Conservation (phyloP, 345 rosid species). For the Aquilaria yunnanensis region DNA sequence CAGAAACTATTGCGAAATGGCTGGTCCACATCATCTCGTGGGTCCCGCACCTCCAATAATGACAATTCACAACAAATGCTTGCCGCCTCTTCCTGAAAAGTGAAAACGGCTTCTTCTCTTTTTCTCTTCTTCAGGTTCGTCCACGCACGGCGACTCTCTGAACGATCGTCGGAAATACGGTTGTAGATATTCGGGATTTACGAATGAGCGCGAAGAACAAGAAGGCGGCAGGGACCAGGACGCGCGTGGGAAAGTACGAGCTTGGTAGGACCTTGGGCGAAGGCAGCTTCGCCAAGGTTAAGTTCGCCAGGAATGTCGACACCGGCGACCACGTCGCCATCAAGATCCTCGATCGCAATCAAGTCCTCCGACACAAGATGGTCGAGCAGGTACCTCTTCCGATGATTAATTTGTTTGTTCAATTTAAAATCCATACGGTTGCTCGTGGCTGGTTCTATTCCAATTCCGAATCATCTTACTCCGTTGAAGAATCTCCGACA, state of each 20-base stretch:
- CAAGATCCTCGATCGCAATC: slow-evolving; percentile 66
- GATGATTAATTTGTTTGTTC: neutral
- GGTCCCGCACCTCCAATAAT: no score
- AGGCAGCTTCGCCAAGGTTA: slow-evolving; percentile 87
- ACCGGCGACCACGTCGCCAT: slow-evolving; percentile 62
- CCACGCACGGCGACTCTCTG: no score
- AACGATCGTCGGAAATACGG: no score
- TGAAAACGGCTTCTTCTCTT: no score
- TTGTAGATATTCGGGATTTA: neutral
- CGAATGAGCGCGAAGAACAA: slow-evolving; percentile 2
- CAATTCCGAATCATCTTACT: no score
- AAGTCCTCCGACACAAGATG: slow-evolving; percentile 56
- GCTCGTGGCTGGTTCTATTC: no score
- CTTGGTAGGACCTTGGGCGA: slow-evolving; percentile 82
- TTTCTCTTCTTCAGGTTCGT: no score
- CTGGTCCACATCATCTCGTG: no score
- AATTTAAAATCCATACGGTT: neutral
- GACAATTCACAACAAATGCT: no score
- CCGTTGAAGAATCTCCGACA: no score
- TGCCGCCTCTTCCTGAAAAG: no score
- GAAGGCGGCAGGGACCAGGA: slow-evolving; percentile 27
- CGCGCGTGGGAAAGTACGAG: slow-evolving; percentile 84
- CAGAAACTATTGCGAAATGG: no score
- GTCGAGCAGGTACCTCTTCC: slow-evolving; percentile 45
- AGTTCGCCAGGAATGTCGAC: slow-evolving; percentile 50